These are phyloP conservation scores for Pulicaria dysenterica DNA, from an alignment of 129 eudicot genomes.

Conservation along the genomic window DNA sequence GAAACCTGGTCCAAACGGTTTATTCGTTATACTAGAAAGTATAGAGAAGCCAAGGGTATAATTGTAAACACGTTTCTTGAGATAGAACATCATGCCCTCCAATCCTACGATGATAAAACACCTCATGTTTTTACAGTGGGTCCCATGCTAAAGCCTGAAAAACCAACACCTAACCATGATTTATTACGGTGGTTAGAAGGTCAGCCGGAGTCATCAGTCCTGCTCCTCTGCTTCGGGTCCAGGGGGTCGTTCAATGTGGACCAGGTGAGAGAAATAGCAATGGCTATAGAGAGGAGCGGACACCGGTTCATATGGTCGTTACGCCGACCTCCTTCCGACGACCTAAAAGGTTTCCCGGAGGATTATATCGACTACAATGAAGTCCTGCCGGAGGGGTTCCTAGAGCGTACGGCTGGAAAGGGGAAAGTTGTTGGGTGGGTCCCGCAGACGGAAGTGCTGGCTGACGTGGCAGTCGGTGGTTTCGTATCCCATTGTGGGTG, in stretches of 20 bases:
- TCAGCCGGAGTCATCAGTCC: conserved; percentile 43
- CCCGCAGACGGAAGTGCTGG: conserved; percentile 37
- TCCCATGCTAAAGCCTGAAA: conserved; percentile 44
- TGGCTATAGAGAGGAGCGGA: conserved; percentile 30
- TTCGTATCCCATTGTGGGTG: conserved; percentile 52
- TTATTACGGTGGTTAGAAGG: conserved; percentile 48
- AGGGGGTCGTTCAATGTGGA: conserved; percentile 30
- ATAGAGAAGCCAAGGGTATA: conserved; percentile 52
- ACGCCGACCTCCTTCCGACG: conserved; percentile 23
- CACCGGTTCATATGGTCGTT: conserved; percentile 42
- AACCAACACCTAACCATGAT: background rate
- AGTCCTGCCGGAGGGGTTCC: conserved; percentile 35
- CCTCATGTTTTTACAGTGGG: conserved; percentile 55
- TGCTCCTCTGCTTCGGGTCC: conserved; percentile 43
- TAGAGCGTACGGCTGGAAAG: conserved; percentile 31
- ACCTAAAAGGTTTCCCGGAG: conserved; percentile 12
- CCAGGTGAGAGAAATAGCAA: conserved; percentile 39
- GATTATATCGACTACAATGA: conserved; percentile 26
- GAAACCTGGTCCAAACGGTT: conserved; percentile 35
- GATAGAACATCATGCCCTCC: conserved; percentile 46
- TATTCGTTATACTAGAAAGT: conserved; percentile 37
- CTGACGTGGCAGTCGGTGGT: conserved; percentile 38
- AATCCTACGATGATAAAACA: conserved; percentile 24
- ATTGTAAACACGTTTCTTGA: conserved; percentile 53
- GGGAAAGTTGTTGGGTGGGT: conserved; percentile 52